A percentile compares a stretch with the other conserved stretches of the same genome.
These are phyloP conservation scores for Globisporangium acanthophoron DNA, from an alignment of 352 stramenopile genomes.

Conservation along the genomic window DNA sequence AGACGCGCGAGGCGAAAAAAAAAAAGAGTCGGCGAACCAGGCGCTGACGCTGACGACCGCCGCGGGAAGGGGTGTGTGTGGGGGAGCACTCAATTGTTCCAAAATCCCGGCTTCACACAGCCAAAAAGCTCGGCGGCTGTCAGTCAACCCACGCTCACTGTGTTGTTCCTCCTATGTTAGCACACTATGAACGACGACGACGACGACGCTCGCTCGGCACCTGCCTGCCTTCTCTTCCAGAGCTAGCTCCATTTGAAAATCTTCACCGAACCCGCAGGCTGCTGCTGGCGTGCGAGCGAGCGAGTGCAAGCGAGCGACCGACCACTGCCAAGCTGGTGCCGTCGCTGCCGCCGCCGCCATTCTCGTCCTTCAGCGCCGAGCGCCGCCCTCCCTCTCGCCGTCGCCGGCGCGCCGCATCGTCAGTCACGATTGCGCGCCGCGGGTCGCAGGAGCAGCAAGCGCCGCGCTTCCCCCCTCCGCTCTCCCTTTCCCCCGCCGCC, in stretches of 20 bases:
- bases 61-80: not conserved
- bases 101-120: slow-evolving; percentile 6
- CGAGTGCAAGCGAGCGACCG: not conserved
- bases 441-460: slow-evolving; percentile 1
- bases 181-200: not conserved
- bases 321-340: not conserved
- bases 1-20: not conserved
- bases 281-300: slow-evolving; percentile 3
- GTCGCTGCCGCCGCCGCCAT: not conserved
- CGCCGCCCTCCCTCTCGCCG: not conserved
- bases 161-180: not conserved
- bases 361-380: no score
- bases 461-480: not conserved
- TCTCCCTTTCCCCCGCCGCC: not conserved
- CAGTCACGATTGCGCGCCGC: slow-evolving; percentile 13
- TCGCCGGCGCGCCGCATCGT: not conserved
- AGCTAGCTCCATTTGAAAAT: slow-evolving; percentile 9
- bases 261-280: slow-evolving; percentile 13
- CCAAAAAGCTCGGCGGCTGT: not conserved
- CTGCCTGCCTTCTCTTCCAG: not conserved
- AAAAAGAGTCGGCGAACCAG: not conserved
- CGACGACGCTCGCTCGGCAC: not conserved
- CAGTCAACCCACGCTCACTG: not conserved
- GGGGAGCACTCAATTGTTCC: slow-evolving; percentile 1
- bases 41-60: not conserved